Conservation (phyloP, 75 land plant genomes). For the Adiantum capillusveneris region DNA sequence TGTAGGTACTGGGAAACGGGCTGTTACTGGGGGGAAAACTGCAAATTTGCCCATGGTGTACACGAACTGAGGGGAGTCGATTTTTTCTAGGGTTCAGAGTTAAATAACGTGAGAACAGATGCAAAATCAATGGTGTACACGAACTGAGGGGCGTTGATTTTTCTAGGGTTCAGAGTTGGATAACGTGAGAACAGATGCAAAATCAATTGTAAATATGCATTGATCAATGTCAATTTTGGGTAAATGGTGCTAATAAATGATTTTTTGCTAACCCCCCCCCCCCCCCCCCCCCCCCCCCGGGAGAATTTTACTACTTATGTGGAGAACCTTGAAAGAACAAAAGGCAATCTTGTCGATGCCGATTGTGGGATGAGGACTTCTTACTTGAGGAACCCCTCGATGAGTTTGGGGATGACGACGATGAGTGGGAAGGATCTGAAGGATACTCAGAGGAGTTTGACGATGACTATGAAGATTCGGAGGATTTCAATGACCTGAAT, state of each 20-base stretch:
- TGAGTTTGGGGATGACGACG: slow-evolving; percentile 22
- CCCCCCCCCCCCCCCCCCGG: too few relatives aligned
- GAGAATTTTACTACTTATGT: slow-evolving; percentile 89
- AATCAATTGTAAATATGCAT: too few relatives aligned
- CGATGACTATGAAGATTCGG: slow-evolving; percentile 25
- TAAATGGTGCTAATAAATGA: too few relatives aligned
- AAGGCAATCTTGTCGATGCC: slow-evolving; percentile 57
- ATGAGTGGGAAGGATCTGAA: too few relatives aligned
- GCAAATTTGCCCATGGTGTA: slow-evolving; percentile 33
- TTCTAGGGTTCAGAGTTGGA: too few relatives aligned
- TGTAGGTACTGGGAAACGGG: slow-evolving; percentile 17
- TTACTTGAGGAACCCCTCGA: slow-evolving; percentile 27
- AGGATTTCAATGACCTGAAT: slow-evolving; percentile 21
- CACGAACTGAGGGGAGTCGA: slow-evolving; percentile 18
- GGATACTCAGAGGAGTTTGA: slow-evolving; percentile 5
- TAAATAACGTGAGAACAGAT: too few relatives aligned
- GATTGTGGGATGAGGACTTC: slow-evolving; percentile 55
- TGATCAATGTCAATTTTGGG: too few relatives aligned
- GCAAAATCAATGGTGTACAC: too few relatives aligned
- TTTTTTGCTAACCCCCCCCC: too few relatives aligned
- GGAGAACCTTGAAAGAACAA: slow-evolving; percentile 74
- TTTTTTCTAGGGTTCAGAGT: too few relatives aligned
- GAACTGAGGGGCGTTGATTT: too few relatives aligned
- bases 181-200: too few relatives aligned
- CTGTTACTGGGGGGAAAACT: slow-evolving; percentile 14